phyloP scores from a whole-genome alignment of 768 basidiomycete species.

The Inosperma sp. region DNA sequence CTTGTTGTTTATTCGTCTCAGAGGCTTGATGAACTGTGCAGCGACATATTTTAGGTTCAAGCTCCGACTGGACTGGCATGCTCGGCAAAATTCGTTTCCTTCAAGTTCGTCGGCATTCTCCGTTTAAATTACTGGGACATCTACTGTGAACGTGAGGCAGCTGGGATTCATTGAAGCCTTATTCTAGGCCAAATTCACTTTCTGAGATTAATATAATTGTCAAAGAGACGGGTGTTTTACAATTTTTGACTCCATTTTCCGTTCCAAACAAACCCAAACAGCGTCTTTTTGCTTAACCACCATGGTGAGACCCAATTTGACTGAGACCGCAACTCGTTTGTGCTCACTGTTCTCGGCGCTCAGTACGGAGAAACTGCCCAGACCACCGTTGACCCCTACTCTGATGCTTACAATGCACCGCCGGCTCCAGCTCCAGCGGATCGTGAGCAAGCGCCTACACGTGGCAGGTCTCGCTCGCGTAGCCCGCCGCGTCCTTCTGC shows the following conservation, averaged over 20 bases:
- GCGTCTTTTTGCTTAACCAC: slow-evolving; percentile 49
- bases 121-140: no score
- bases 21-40: slow-evolving; percentile 68
- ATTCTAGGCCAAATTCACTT: no score
- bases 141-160: no score
- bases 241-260: slow-evolving; percentile 8
- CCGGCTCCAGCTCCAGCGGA: slow-evolving; percentile 48
- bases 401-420: slow-evolving; percentile 74
- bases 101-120: no score
- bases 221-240: neutral
- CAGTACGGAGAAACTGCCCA: slow-evolving; percentile 64
- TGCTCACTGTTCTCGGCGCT: slow-evolving; percentile 15
- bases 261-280: slow-evolving; percentile 43
- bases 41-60: slow-evolving; percentile 38
- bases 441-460: slow-evolving; percentile 50
- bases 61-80: no score
- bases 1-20: slow-evolving; percentile 34
- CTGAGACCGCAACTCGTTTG: slow-evolving; percentile 5
- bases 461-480: slow-evolving; percentile 73
- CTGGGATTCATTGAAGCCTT: no score
- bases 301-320: slow-evolving; percentile 54
- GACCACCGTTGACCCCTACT: slow-evolving; percentile 70
- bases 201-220: slow-evolving; percentile 2
- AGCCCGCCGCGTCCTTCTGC: slow-evolving; percentile 52
- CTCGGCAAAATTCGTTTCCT: no score